Evolutionary conservation across 805 yeast genomes (phyloP).

Genomic region (Lachancea waltii): DNA sequence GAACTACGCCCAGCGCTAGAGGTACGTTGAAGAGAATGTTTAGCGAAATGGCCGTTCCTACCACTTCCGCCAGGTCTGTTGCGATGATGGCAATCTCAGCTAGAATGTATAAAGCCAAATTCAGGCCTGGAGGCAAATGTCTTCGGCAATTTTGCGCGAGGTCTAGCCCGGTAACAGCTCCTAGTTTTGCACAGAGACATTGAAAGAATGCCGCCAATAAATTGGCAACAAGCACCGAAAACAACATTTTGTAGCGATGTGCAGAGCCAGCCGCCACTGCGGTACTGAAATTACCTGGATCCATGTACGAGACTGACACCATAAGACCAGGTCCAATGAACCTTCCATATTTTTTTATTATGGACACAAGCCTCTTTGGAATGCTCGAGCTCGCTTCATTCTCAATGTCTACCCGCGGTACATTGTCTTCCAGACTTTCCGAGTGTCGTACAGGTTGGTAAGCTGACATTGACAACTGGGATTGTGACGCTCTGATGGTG

Average conservation of each 20-base stretch:
- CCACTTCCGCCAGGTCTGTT: constrained; percentile 94
- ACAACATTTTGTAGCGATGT: constrained; percentile 69
- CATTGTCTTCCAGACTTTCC: not conserved
- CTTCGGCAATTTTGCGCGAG: constrained; percentile 80
- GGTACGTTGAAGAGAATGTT: constrained; percentile 80
- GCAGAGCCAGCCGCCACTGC: constrained; percentile 93
- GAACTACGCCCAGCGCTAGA: constrained; percentile 69
- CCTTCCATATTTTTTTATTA: constrained; percentile 43
- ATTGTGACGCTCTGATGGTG: too few relatives aligned
- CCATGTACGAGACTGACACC: constrained; percentile 95
- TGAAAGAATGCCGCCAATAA: constrained; percentile 84
- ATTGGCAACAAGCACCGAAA: constrained; percentile 73
- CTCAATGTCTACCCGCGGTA: not conserved
- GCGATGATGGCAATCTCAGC: constrained; percentile 92
- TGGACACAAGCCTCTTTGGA: constrained; percentile 4
- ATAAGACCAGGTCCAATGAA: constrained; percentile 94
- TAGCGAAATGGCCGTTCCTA: constrained; percentile 93
- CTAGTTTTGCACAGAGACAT: constrained; percentile 76
- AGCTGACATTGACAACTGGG: too few relatives aligned
- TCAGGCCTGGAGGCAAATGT: constrained; percentile 59
- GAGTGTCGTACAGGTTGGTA: constrained; percentile 6
- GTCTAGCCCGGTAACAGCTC: constrained; percentile 91
- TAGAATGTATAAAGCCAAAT: constrained; percentile 57
- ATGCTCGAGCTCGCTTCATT: not conserved
- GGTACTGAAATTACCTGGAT: constrained; percentile 95